phyloP scores from a whole-genome alignment of 352 stramenopile species.

The Pythium folliculosum region DNA sequence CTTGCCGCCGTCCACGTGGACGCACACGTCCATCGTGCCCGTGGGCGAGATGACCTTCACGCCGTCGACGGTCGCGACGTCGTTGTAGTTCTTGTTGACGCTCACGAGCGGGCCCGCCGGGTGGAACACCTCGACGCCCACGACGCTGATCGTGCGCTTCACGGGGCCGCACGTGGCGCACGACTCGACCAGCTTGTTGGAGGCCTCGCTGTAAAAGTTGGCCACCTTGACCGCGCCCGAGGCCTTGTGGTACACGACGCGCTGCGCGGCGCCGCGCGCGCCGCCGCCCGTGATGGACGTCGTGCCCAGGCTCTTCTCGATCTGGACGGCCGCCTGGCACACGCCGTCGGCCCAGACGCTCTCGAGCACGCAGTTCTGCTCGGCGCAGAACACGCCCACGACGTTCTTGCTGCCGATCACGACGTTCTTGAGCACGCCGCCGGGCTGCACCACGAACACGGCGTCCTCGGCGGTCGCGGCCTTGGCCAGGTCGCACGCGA shows the following conservation, averaged over 20 bases:
- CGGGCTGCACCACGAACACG: slow-evolving; percentile 64
- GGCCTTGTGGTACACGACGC: slow-evolving; percentile 49
- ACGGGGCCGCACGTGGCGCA: slow-evolving; percentile 65
- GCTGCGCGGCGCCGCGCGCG: slow-evolving; percentile 40
- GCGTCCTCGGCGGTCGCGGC: slow-evolving; percentile 42
- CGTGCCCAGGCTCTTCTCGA: slow-evolving; percentile 55
- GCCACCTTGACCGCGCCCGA: slow-evolving; percentile 53
- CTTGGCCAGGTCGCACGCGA: slow-evolving; percentile 38
- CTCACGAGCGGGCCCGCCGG: slow-evolving; percentile 57
- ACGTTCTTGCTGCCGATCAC: slow-evolving; percentile 54
- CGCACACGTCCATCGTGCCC: slow-evolving; percentile 29
- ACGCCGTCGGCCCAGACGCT: slow-evolving; percentile 63
- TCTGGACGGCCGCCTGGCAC: slow-evolving; percentile 49
- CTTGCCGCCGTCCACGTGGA: slow-evolving; percentile 34
- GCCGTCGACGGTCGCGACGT: slow-evolving; percentile 51
- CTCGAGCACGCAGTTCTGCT: slow-evolving; percentile 62
- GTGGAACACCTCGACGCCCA: slow-evolving; percentile 54
- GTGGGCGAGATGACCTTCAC: slow-evolving; percentile 36
- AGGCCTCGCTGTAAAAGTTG: slow-evolving; percentile 58
- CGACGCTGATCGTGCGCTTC: slow-evolving; percentile 50
- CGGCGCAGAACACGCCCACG: slow-evolving; percentile 50
- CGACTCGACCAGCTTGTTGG: slow-evolving; percentile 53
- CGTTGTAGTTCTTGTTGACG: slow-evolving; percentile 76
- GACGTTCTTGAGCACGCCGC: slow-evolving; percentile 60
- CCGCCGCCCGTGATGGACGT: slow-evolving; percentile 61